Percentiles rank a stretch among this genome's conserved stretches.
phyloP scores from a whole-genome alignment of 495 filamentous ascomycete species.

The Jackrogersella minutella region DNA sequence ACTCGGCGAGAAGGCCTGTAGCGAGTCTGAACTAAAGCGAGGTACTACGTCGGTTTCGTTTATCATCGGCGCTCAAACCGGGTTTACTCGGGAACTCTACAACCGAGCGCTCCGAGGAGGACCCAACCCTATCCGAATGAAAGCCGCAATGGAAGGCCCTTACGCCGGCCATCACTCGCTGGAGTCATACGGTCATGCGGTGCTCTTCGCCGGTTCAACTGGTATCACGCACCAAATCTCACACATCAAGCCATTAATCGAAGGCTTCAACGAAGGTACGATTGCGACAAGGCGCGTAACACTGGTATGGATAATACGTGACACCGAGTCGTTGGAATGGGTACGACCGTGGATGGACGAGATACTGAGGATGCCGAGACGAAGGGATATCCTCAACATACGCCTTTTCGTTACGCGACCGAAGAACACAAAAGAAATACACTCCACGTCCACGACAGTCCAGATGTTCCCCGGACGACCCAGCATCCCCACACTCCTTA shows the following conservation, averaged over 20 bases:
- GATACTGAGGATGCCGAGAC: conserved; percentile 78
- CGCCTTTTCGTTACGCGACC: conserved; percentile 90
- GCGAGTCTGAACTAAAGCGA: conserved; percentile 37
- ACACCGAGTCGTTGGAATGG: conserved; percentile 89
- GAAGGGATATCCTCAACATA: conserved; percentile 80
- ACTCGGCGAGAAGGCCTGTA: conserved; percentile 31
- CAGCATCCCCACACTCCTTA: conserved; percentile 76
- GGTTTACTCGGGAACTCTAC: conserved; percentile 87
- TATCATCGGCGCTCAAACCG: conserved; percentile 83
- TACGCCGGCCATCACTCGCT: conserved; percentile 85
- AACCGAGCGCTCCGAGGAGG: conserved; percentile 47
- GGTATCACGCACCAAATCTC: conserved; percentile 95
- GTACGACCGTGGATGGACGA: conserved; percentile 91
- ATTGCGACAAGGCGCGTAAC: conserved; percentile 81
- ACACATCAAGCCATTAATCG: conserved; percentile 82
- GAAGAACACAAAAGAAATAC: conserved; percentile 73
- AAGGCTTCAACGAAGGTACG: conserved; percentile 73
- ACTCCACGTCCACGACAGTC: conserved; percentile 74
- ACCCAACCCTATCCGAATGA: conserved; percentile 43
- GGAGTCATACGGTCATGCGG: conserved; percentile 86
- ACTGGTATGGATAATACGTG: conserved; percentile 91
- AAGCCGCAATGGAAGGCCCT: conserved; percentile 78
- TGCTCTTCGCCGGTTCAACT: conserved; percentile 90
- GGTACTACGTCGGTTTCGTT: conserved; percentile 70
- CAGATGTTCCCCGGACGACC: conserved; percentile 87